Conservation (phyloP, 139 green algal species). For the Axilococcus clingmanii region DNA sequence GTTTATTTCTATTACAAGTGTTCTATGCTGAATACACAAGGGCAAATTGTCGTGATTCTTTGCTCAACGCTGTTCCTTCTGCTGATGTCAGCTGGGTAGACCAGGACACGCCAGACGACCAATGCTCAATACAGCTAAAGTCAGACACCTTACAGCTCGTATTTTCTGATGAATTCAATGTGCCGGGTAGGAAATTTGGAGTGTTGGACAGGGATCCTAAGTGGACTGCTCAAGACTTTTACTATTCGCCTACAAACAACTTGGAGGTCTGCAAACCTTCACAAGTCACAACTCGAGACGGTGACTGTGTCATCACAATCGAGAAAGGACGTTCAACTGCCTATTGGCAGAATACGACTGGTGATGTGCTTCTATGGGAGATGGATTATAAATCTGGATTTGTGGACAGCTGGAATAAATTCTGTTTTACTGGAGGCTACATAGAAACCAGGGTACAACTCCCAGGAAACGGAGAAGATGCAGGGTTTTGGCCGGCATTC, state of each 20-base stretch:
- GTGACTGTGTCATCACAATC: conserved; percentile 17
- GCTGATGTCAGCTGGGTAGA: conserved; percentile 33
- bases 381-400: conserved; percentile 27
- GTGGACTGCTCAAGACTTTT: conserved; percentile 34
- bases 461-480: conserved; percentile 21
- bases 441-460: conserved; percentile 34
- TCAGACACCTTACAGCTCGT: conserved; percentile 20
- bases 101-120: conserved; percentile 3
- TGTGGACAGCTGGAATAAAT: conserved; percentile 45
- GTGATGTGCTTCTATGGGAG: neutral
- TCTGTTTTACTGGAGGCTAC: conserved; percentile 45
- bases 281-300: conserved; percentile 20
- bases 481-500: conserved; percentile 35
- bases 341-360: conserved; percentile 12
- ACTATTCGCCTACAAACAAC: conserved; percentile 18
- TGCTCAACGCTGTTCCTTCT: no score
- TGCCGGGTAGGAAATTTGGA: conserved; percentile 13
- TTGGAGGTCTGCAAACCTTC: conserved; percentile 11
- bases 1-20: no score
- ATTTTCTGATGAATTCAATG: conserved; percentile 41
- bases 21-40: no score
- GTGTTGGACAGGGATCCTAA: conserved; percentile 10
- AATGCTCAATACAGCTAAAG: conserved; percentile 17
- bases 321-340: conserved; percentile 5
- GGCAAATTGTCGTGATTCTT: no score